A percentile compares a stretch with the other conserved stretches of the same genome.
Conservation (phyloP, 805 yeast genomes). For the Ogataea henricii region DNA sequence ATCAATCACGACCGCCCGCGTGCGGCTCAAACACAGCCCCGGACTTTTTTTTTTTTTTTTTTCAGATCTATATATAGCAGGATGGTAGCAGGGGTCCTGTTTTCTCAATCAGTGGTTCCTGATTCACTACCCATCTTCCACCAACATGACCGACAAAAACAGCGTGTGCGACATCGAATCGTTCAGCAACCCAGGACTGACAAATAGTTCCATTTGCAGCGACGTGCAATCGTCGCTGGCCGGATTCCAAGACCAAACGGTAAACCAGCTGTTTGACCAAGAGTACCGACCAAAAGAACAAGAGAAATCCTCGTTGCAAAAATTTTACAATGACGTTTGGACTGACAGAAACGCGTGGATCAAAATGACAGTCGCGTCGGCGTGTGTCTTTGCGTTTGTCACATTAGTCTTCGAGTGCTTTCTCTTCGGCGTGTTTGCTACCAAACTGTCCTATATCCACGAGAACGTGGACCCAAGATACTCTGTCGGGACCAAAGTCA, state of each 20-base stretch:
- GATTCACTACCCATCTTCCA: too few relatives aligned
- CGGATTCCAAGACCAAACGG: conserved; percentile 2
- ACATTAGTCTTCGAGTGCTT: conserved; percentile 41
- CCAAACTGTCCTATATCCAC: conserved; percentile 27
- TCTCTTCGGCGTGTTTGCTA: conserved; percentile 41
- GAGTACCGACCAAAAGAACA: conserved; percentile 12
- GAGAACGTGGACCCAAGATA: conserved; percentile 8
- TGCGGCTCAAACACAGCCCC: conserved; percentile 8
- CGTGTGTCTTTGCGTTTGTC: conserved; percentile 38
- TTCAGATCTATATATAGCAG: conserved; percentile 4
- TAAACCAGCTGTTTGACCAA: conserved; percentile 12
- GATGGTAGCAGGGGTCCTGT: background rate
- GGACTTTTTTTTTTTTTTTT: background rate
- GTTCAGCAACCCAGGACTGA: background rate
- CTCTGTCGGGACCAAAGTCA: conserved; percentile 9
- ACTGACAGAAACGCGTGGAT: conserved; percentile 18
- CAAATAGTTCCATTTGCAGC: background rate
- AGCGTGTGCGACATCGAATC: conserved; percentile 6
- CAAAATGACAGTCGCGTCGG: conserved; percentile 32
- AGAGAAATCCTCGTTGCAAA: background rate
- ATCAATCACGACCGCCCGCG: background rate
- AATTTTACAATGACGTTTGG: conserved; percentile 17
- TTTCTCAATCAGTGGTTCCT: too few relatives aligned
- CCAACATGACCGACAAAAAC: conserved; percentile 3
- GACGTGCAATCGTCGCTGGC: background rate